These are phyloP conservation scores for Clitopilus hobsonii DNA, from an alignment of 768 basidiomycete species.

Conservation along the genomic window DNA sequence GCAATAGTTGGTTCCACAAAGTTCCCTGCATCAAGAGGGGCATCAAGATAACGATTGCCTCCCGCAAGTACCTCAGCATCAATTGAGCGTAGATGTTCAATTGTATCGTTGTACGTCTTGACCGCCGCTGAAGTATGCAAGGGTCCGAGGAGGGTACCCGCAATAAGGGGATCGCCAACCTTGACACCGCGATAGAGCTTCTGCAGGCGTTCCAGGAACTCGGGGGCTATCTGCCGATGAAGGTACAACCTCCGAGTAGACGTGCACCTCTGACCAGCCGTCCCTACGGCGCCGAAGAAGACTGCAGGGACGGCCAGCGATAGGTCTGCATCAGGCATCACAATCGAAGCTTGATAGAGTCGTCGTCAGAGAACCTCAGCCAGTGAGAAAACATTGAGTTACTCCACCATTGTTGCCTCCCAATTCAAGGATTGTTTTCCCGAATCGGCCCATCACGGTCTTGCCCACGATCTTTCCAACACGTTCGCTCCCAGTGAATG, in stretches of 20 bases:
- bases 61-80: slow-evolving; percentile 80
- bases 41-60: slow-evolving; percentile 49
- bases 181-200: slow-evolving; percentile 66
- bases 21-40: slow-evolving; percentile 62
- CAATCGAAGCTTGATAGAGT: slow-evolving; percentile 64
- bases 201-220: slow-evolving; percentile 73
- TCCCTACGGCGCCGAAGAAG: slow-evolving; percentile 91
- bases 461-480: slow-evolving; percentile 88
- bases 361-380: slow-evolving; percentile 9
- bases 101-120: slow-evolving; percentile 55
- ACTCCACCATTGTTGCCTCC: slow-evolving; percentile 90
- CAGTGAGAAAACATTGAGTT: slow-evolving; percentile 10
- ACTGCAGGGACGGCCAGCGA: slow-evolving; percentile 85
- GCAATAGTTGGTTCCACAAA: slow-evolving; percentile 89
- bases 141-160: slow-evolving; percentile 77
- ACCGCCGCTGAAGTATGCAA: slow-evolving; percentile 72
- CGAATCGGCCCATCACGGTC: slow-evolving; percentile 82
- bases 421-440: slow-evolving; percentile 85
- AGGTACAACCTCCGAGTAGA: slow-evolving; percentile 88
- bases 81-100: slow-evolving; percentile 54
- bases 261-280: slow-evolving; percentile 77
- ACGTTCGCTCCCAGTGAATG: slow-evolving; percentile 91
- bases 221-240: slow-evolving; percentile 71
- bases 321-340: slow-evolving; percentile 93
- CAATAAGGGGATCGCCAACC: slow-evolving; percentile 83